A percentile compares a stretch with the other conserved stretches of the same genome.
Conservation (phyloP, 306 rosid species). For the Casuarina cunninghamiana region DNA sequence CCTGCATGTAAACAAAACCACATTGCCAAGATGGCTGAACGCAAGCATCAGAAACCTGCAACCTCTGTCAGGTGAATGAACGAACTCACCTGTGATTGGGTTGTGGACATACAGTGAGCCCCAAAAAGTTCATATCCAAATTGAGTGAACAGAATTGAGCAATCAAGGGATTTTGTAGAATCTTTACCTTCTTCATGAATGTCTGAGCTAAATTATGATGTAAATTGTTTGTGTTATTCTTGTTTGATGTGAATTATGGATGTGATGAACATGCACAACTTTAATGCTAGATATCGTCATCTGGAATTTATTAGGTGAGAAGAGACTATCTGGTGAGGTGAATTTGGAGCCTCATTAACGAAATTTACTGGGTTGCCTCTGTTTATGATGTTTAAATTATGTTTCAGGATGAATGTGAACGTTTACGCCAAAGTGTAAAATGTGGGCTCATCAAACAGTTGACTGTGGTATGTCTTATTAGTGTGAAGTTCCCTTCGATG, state of each 20-base stretch:
- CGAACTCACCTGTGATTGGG: background rate
- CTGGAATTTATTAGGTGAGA: background rate
- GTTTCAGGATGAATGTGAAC: conserved; percentile 84
- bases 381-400: conserved; percentile 31
- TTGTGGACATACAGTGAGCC: background rate
- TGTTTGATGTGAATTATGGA: background rate
- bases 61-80: background rate
- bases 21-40: background rate
- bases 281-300: background rate
- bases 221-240: background rate
- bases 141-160: background rate
- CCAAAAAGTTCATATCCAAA: background rate
- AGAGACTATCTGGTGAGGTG: conserved; percentile 3
- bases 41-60: background rate
- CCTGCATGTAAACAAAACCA: background rate
- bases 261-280: background rate
- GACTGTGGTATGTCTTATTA: conserved; percentile 72
- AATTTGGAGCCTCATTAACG: conserved; percentile 5
- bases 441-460: conserved; percentile 74
- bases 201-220: background rate
- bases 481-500: conserved; percentile 28
- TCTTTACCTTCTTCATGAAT: background rate
- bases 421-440: conserved; percentile 69
- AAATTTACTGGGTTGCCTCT: conserved; percentile 6
- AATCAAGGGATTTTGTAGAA: background rate